Percentiles rank a stretch among this genome's conserved stretches.
These are phyloP conservation scores for Suillus cothurnatus DNA, from an alignment of 768 basidiomycete species.

Conservation along the genomic window DNA sequence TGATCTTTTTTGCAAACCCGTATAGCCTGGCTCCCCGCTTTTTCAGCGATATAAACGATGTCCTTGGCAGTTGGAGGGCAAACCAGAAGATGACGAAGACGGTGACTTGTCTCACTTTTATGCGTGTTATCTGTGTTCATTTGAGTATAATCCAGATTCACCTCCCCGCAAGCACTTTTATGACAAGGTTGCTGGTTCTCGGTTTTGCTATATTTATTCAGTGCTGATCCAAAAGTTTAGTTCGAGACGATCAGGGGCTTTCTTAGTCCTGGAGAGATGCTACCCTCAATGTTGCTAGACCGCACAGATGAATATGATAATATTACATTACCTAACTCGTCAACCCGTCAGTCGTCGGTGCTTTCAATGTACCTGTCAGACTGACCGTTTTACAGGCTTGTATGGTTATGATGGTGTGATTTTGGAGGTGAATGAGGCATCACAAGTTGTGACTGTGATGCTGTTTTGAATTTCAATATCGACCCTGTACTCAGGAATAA, in stretches of 20 bases:
- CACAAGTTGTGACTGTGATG: constrained; percentile 74
- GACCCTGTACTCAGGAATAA: not conserved
- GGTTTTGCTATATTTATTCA: not conserved
- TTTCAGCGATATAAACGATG: constrained; percentile 93
- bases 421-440: constrained; percentile 76
- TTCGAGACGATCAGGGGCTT: constrained; percentile 81
- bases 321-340: constrained; percentile 65
- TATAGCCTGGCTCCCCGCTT: constrained; percentile 81
- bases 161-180: constrained; percentile 74
- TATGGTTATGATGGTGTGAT: constrained; percentile 83
- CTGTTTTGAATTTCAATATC: constrained; percentile 49
- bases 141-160: constrained; percentile 49
- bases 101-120: constrained; percentile 41
- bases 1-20: constrained; percentile 5
- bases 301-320: constrained; percentile 76
- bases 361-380: not conserved
- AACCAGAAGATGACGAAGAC: constrained; percentile 82
- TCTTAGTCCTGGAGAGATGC: constrained; percentile 69
- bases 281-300: constrained; percentile 81
- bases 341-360: constrained; percentile 56
- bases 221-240: constrained; percentile 36
- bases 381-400: constrained; percentile 31
- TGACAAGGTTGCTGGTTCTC: constrained; percentile 53
- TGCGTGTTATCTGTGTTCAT: not conserved
- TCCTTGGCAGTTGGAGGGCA: constrained; percentile 84